Percentiles rank a stretch among this genome's conserved stretches.
These are phyloP conservation scores for Dothistroma pini DNA, from an alignment of 2,329 filamentous ascomycete genomes.

Conservation along the genomic window DNA sequence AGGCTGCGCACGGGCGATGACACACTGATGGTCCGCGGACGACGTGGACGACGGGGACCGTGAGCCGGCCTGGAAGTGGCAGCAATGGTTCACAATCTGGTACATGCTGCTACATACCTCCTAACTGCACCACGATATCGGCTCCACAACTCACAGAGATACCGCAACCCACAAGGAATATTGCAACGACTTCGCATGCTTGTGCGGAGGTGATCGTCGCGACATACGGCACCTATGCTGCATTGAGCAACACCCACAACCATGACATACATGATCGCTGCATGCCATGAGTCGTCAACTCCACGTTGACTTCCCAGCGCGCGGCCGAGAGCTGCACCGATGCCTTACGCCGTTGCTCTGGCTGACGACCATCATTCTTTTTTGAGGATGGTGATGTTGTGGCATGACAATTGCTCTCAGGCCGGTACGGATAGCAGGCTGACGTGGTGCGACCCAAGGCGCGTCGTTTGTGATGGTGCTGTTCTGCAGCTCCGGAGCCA, in stretches of 20 bases:
- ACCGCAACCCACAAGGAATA: background rate
- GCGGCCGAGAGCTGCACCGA: background rate
- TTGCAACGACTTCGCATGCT: background rate
- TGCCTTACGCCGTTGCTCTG: background rate
- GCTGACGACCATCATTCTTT: background rate
- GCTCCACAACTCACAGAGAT: background rate
- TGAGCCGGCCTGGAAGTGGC: background rate
- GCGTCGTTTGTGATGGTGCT: background rate
- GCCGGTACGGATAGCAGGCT: background rate
- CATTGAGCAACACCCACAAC: background rate
- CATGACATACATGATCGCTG: background rate
- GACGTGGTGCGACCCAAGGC: background rate
- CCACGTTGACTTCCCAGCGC: background rate
- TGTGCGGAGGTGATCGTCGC: background rate
- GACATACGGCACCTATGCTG: background rate
- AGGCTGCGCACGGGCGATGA: background rate
- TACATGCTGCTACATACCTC: background rate
- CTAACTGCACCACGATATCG: background rate
- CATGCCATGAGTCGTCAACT: background rate
- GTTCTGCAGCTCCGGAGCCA: background rate
- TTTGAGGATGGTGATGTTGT: background rate
- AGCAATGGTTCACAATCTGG: background rate
- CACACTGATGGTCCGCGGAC: too few species aligned
- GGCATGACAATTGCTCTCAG: background rate
- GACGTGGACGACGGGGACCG: background rate